Conservation (phyloP, 2,329 filamentous ascomycete genomes). For the Nemania sp. region DNA sequence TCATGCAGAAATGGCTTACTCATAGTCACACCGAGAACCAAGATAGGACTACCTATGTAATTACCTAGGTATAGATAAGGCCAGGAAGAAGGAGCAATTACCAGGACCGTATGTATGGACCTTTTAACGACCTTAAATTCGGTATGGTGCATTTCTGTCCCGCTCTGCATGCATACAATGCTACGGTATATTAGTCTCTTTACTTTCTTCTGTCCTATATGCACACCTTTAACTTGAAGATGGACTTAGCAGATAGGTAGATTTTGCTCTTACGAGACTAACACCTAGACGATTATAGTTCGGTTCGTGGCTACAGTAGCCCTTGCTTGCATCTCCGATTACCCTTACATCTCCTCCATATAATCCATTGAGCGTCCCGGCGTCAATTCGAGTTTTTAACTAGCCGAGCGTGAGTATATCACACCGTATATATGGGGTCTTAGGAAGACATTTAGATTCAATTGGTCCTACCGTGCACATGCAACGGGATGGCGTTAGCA, state of each 20-base stretch:
- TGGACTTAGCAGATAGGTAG: too few species aligned
- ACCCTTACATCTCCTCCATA: too few species aligned
- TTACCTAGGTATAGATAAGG: constrained; percentile 38
- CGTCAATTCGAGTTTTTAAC: not conserved
- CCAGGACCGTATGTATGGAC: constrained; percentile 30
- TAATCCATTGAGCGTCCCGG: not conserved
- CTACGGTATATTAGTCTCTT: not conserved
- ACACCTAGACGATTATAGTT: not conserved
- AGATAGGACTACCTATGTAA: constrained; percentile 11
- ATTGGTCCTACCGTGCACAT: not conserved
- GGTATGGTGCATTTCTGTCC: constrained; percentile 9
- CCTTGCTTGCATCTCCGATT: not conserved
- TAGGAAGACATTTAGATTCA: not conserved
- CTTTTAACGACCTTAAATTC: constrained; percentile 1
- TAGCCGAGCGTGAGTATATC: not conserved
- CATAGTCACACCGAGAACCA: constrained; percentile 8
- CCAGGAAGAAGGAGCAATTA: constrained; percentile 38
- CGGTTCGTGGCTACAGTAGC: too few species aligned
- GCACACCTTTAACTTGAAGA: not conserved
- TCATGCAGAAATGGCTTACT: not conserved
- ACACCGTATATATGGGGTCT: not conserved
- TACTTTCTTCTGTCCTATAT: constrained; percentile 2
- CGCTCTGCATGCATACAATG: constrained; percentile 16
- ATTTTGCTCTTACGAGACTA: not conserved
- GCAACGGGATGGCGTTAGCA: not conserved